Conservation (phyloP, 129 eudicot genomes). For the Pseudognaphalium luteoalbum region DNA sequence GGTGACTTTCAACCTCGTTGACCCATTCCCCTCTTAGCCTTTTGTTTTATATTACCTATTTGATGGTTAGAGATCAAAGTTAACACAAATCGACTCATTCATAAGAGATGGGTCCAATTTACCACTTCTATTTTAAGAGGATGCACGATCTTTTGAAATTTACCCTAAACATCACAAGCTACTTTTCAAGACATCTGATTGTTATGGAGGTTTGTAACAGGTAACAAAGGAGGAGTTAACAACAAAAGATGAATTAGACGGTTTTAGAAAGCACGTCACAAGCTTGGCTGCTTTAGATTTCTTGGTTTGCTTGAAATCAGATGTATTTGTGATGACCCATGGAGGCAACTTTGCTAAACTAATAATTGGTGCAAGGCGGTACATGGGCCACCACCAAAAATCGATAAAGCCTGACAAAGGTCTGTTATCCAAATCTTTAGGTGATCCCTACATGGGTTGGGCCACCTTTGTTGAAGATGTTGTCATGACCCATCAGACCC, state of each 20-base stretch:
- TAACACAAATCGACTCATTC: neutral
- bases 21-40: neutral
- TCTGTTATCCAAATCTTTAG: slow-evolving; percentile 83
- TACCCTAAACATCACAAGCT: neutral
- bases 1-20: neutral
- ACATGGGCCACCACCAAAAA: slow-evolving; percentile 80
- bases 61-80: neutral
- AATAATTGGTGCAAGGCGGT: slow-evolving; percentile 76
- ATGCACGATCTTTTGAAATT: neutral
- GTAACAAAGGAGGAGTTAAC: slow-evolving; percentile 89
- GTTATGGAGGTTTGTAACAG: slow-evolving; percentile 4
- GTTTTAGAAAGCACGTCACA: slow-evolving; percentile 90
- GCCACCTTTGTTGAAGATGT: slow-evolving; percentile 95
- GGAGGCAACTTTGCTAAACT: slow-evolving; percentile 96
- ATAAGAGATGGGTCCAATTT: neutral
- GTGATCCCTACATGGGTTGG: slow-evolving; percentile 99
- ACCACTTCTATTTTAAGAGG: neutral
- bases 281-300: slow-evolving; percentile 98
- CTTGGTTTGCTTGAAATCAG: slow-evolving; percentile 89
- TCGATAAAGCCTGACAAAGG: slow-evolving; percentile 97
- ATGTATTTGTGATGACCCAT: slow-evolving; percentile 97
- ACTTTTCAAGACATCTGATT: neutral
- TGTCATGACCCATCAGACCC: slow-evolving; percentile 83
- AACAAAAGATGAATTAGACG: slow-evolving; percentile 75
- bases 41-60: neutral